Evolutionary conservation across 2,329 filamentous ascomycete species (phyloP).

Genomic region (Verticillium nonalfalfae): DNA sequence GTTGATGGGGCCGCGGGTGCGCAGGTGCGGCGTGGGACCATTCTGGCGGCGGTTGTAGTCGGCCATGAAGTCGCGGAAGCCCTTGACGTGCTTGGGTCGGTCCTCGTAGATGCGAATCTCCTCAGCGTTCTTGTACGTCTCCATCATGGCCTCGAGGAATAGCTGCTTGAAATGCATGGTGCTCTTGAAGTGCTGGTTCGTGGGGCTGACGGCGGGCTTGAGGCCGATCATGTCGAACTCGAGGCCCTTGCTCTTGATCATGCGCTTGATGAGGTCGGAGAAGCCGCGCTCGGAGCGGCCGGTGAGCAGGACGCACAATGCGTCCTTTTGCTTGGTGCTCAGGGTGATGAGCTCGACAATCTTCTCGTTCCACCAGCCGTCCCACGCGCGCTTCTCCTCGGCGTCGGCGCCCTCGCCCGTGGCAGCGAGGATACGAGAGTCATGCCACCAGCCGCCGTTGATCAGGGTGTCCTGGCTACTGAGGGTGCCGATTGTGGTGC

Average conservation of each 20-base stretch:
- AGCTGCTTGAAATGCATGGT: slow-evolving; percentile 93
- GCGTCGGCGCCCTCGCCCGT: slow-evolving; percentile 77
- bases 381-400: slow-evolving; percentile 80
- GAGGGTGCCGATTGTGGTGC: slow-evolving; percentile 68
- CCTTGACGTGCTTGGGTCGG: slow-evolving; percentile 62
- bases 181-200: slow-evolving; percentile 67
- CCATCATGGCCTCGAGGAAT: slow-evolving; percentile 73
- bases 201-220: slow-evolving; percentile 78
- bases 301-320: slow-evolving; percentile 79
- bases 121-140: slow-evolving; percentile 77
- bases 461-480: slow-evolving; percentile 69
- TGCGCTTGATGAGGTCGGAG: slow-evolving; percentile 71
- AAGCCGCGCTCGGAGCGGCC: slow-evolving; percentile 77
- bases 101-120: slow-evolving; percentile 76
- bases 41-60: slow-evolving; percentile 61
- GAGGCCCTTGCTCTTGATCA: slow-evolving; percentile 69
- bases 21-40: slow-evolving; percentile 27
- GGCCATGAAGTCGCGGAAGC: slow-evolving; percentile 78
- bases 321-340: slow-evolving; percentile 78
- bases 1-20: slow-evolving; percentile 57
- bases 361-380: slow-evolving; percentile 95
- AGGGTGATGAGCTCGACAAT: slow-evolving; percentile 75
- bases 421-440: slow-evolving; percentile 74
- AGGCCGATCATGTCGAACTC: slow-evolving; percentile 84
- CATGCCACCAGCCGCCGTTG: slow-evolving; percentile 96